Percentiles rank a stretch among this genome's conserved stretches.
Conservation (phyloP, 371 early-diverging fungal genomes). For the Actinomortierella ambigua region DNA sequence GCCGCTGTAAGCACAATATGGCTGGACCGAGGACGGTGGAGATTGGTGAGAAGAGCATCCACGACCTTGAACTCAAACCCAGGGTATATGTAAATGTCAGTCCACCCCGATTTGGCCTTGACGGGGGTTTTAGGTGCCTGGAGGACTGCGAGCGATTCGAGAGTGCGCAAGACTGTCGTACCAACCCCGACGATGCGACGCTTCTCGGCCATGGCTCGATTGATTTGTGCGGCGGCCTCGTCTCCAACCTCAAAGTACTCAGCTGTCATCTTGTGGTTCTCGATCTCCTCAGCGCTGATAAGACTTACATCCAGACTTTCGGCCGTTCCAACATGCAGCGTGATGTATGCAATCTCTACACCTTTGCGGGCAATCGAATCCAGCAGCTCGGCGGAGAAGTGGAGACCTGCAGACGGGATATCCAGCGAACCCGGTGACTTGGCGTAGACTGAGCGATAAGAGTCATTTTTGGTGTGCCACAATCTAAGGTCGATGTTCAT, state of each 20-base stretch:
- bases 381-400: background rate
- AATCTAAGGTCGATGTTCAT: too few species aligned
- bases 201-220: background rate
- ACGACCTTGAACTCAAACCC: background rate
- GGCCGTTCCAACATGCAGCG: background rate
- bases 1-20: background rate
- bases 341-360: background rate
- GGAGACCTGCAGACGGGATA: background rate
- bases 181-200: background rate
- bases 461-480: background rate
- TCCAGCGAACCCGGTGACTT: background rate
- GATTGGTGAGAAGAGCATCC: background rate
- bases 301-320: background rate
- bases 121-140: too few species aligned
- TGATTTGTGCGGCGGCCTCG: background rate
- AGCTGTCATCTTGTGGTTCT: background rate
- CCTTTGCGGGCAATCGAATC: background rate
- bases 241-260: background rate
- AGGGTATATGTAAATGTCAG: too few species aligned
- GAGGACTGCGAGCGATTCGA: too few species aligned
- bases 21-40: background rate
- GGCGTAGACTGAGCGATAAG: background rate
- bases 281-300: background rate
- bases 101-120: too few species aligned
- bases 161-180: background rate